These are phyloP conservation scores for Ilyonectria robusta DNA, from an alignment of 2,329 filamentous ascomycete genomes.

Conservation along the genomic window DNA sequence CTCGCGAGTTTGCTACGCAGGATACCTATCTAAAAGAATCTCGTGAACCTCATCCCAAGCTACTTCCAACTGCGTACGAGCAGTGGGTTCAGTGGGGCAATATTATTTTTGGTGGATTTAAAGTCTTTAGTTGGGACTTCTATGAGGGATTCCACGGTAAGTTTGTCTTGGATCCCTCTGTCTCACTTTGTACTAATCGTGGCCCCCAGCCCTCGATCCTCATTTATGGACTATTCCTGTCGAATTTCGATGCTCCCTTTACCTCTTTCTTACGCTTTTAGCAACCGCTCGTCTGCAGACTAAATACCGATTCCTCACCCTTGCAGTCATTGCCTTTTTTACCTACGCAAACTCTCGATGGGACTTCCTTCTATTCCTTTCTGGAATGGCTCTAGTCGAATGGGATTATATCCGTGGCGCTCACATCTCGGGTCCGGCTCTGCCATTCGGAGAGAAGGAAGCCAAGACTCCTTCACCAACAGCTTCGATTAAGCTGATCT, in stretches of 20 bases:
- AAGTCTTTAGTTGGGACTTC: not conserved
- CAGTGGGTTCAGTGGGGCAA: constrained; percentile 64
- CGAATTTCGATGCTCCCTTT: constrained; percentile 71
- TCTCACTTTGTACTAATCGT: not conserved
- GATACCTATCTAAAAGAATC: constrained; percentile 61
- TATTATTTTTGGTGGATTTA: not conserved
- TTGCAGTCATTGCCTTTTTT: constrained; percentile 61
- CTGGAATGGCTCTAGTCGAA: constrained; percentile 69
- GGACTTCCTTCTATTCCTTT: constrained; percentile 70
- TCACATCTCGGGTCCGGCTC: constrained; percentile 51
- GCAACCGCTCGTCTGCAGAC: constrained; percentile 63
- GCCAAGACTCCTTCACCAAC: constrained; percentile 8
- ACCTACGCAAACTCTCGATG: constrained; percentile 64
- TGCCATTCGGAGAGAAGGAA: constrained; percentile 27
- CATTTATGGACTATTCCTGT: constrained; percentile 76
- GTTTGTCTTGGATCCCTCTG: not conserved
- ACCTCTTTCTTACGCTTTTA: constrained; percentile 68
- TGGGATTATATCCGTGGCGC: constrained; percentile 64
- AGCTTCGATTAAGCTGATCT: constrained; percentile 35
- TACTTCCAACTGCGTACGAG: constrained; percentile 53
- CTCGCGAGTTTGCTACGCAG: constrained; percentile 61
- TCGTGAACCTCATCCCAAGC: constrained; percentile 62
- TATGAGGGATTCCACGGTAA: not conserved
- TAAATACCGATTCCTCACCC: constrained; percentile 57
- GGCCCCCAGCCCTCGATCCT: constrained; percentile 66